Evolutionary conservation across 169 alveolate genomes (phyloP), one percentile per base, ranked within the genome.

Genomic region (Eimeria sp.): DNA sequence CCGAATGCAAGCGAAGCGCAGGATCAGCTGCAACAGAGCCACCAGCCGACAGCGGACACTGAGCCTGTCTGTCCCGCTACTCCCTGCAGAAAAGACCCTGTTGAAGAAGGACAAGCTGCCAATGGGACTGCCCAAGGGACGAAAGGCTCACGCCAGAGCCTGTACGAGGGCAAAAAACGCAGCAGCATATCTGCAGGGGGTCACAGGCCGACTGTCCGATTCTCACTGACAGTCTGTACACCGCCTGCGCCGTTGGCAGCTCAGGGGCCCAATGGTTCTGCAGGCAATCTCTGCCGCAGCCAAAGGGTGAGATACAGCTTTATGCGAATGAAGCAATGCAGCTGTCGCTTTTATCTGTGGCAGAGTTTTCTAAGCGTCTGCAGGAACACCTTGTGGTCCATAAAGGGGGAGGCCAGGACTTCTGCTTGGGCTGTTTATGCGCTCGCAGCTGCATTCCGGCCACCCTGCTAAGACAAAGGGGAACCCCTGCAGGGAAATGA

Each of bases 201-300:
- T 9, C 90, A 58, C 76, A 83, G 54, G 60, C 76, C 4, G 58
- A 56, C 58, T 60, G 90, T 83, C 23, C 90, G 90, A n/a, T 83
- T 83, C 54, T 83, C 90, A 25, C 33, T 56, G 11, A 58, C 56
- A 54, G 68, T 33, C 3, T 56, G 56, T 37, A 30, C 16, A 30
- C 30, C 56, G 3, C 25, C 90, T 20, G 33, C 40, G 27, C 40
- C 25, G 4, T 56, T 40, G 16, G 76, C 30, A 58, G 74, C 90
- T 58, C 90, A 49, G 40, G 10, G 52, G 43, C 18, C 72, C 54
- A 30, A 30, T 82, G 33, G 27, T 46, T 8, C 56, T 82, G 56
- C 52, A 33, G 30, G 56, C 90, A 54, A 9, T 37, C 62, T 40
- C 25, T 33, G 72, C 71, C 72, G 58, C 71, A 58, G 60, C 90